Percentiles rank a stretch among this genome's conserved stretches.
Evolutionary conservation across 306 rosid species (phyloP).

Genomic region (Ziziphus jujuba): DNA sequence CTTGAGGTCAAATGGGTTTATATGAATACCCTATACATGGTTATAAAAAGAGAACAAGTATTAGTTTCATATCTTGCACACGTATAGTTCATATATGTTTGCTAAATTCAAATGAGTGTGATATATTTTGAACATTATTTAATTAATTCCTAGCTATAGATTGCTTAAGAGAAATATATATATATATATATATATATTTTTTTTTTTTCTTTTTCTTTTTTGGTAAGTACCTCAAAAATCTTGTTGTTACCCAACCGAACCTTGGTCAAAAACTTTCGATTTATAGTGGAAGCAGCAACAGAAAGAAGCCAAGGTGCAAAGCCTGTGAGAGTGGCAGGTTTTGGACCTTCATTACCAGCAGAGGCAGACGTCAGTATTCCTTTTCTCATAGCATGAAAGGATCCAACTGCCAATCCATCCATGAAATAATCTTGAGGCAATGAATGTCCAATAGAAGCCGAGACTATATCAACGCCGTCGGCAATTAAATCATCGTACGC

Average conservation of each 20-base stretch:
- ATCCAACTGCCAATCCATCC: too few species aligned
- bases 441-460: too few species aligned
- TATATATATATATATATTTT: too few species aligned
- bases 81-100: not conserved
- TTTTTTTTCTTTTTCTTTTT: too few species aligned
- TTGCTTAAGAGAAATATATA: too few species aligned
- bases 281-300: conserved; percentile 48
- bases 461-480: too few species aligned
- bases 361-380: conserved; percentile 40
- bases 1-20: conserved; percentile 34
- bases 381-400: too few species aligned
- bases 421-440: too few species aligned
- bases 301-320: conserved; percentile 46
- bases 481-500: too few species aligned
- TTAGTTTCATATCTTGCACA: not conserved
- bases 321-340: conserved; percentile 1
- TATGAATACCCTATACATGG: conserved; percentile 23
- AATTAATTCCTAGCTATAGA: too few species aligned
- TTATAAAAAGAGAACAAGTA: not conserved
- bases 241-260: conserved; percentile 38
- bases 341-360: conserved; percentile 41
- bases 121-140: not conserved
- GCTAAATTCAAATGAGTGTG: too few species aligned
- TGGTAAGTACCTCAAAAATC: conserved; percentile 34
- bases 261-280: conserved; percentile 42